phyloP scores from a whole-genome alignment of 208 protist genomes.

The Endotrypanum monterogeii region DNA sequence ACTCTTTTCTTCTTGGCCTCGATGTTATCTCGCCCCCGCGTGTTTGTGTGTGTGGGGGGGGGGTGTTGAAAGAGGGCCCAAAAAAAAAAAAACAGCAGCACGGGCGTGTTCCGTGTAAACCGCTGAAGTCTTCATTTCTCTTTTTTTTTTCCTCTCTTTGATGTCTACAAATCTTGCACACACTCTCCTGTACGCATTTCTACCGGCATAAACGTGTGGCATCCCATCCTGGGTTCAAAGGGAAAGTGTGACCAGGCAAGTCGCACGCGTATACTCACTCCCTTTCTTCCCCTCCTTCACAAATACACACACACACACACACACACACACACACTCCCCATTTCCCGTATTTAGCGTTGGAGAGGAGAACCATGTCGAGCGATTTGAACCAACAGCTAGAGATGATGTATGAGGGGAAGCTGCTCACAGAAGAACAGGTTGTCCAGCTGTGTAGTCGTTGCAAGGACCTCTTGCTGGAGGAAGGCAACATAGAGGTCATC shows the following conservation, averaged over 20 bases:
- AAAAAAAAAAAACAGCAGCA: background rate
- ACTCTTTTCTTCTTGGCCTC: background rate
- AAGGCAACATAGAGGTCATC: constrained; percentile 96
- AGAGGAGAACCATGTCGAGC: constrained; percentile 26
- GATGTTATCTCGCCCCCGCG: background rate
- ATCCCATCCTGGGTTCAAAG: background rate
- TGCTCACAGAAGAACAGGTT: constrained; percentile 91
- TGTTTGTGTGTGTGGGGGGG: background rate
- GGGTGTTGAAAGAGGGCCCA: too few relatives aligned
- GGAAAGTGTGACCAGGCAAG: background rate
- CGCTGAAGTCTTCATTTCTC: background rate
- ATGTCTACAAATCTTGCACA: background rate
- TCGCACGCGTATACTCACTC: background rate
- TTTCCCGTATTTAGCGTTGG: background rate
- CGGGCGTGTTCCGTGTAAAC: background rate
- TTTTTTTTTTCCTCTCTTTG: background rate
- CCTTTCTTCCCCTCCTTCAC: too few relatives aligned
- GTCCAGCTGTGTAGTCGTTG: constrained; percentile 87
- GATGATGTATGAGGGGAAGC: constrained; percentile 89
- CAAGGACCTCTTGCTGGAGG: constrained; percentile 90
- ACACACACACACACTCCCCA: background rate
- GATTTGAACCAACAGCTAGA: constrained; percentile 74
- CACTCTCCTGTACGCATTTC: background rate
- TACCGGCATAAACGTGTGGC: background rate
- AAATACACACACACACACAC: background rate